Percentiles rank a stretch among this genome's conserved stretches.
Evolutionary conservation across 2,329 filamentous ascomycete species (phyloP).

Genomic region (Taxawa tesnikishii): DNA sequence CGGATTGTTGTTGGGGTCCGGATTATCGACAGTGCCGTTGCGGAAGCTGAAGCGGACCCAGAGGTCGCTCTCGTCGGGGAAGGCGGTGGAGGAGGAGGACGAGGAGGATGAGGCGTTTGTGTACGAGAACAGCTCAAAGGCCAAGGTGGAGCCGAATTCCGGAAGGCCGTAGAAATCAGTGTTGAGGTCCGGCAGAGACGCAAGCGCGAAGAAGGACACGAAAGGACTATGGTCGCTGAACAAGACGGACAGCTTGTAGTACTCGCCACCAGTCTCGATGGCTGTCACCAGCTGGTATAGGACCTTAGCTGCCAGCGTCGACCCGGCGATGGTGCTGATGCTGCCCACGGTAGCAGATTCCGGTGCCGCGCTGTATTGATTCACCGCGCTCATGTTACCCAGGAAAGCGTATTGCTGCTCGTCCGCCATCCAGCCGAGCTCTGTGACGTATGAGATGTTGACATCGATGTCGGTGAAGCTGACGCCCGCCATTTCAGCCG

Average conservation of each 20-base stretch:
- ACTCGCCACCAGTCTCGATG: slow-evolving; percentile 14
- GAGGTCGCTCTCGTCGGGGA: slow-evolving; percentile 31
- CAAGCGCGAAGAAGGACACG: slow-evolving; percentile 37
- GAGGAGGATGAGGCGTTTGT: slow-evolving; percentile 13
- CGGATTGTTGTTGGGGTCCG: slow-evolving; percentile 4
- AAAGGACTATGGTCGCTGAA: slow-evolving; percentile 39
- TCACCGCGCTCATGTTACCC: slow-evolving; percentile 28
- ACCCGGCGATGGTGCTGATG: slow-evolving; percentile 25
- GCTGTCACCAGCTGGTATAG: slow-evolving; percentile 19
- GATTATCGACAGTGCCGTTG: slow-evolving; percentile 36
- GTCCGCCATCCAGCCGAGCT: slow-evolving; percentile 33
- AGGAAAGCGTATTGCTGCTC: slow-evolving; percentile 31
- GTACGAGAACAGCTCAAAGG: slow-evolving; percentile 40
- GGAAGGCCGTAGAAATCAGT: slow-evolving; percentile 38
- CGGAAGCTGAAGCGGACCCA: slow-evolving; percentile 45
- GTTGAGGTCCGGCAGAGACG: slow-evolving; percentile 24
- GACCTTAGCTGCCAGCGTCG: slow-evolving; percentile 21
- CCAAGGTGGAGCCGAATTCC: slow-evolving; percentile 33
- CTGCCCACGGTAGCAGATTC: slow-evolving; percentile 15
- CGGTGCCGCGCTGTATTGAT: slow-evolving; percentile 13
- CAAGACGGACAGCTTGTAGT: slow-evolving; percentile 21
- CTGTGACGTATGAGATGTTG: slow-evolving; percentile 14
- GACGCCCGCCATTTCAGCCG: slow-evolving; percentile 17
- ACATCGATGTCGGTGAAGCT: slow-evolving; percentile 12
- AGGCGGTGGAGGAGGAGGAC: slow-evolving; percentile 13